phyloP scores from a whole-genome alignment of 108 stramenopile genomes.

The Cyclotella choctawhatcheeana region DNA sequence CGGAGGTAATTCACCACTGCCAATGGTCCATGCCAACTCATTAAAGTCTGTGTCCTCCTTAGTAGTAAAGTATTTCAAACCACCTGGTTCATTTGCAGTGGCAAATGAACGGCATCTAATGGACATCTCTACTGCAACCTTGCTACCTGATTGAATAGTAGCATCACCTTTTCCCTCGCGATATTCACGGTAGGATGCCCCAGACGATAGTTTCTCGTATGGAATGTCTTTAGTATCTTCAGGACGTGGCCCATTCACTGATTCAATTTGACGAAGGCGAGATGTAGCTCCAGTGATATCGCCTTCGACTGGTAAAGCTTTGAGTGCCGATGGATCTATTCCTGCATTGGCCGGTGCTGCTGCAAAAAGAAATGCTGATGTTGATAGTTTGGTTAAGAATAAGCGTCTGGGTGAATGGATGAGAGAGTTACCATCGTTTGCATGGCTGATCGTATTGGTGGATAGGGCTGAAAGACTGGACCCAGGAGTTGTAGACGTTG shows the following conservation, averaged over 20 bases:
- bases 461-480: too few species aligned
- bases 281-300: constrained; percentile 59
- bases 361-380: constrained; percentile 8
- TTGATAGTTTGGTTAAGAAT: constrained; percentile 18
- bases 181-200: constrained; percentile 70
- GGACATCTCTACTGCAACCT: constrained; percentile 80
- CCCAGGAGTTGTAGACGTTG: too few species aligned
- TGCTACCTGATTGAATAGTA: constrained; percentile 57
- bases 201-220: constrained; percentile 60
- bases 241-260: constrained; percentile 54
- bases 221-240: constrained; percentile 64
- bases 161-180: constrained; percentile 70
- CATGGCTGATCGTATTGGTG: too few species aligned
- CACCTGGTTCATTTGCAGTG: constrained; percentile 76
- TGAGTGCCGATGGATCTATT: constrained; percentile 64
- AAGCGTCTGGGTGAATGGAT: not conserved
- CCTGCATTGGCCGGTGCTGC: constrained; percentile 54
- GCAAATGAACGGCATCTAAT: constrained; percentile 76
- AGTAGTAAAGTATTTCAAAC: constrained; percentile 73
- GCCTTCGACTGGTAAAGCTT: constrained; percentile 59
- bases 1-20: constrained; percentile 60
- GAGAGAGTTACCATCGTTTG: too few species aligned
- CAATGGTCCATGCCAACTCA: constrained; percentile 75
- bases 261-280: constrained; percentile 64
- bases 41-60: constrained; percentile 79